Evolutionary conservation across 805 yeast genomes (phyloP).

Genomic region (Maudiozyma barnettii): DNA sequence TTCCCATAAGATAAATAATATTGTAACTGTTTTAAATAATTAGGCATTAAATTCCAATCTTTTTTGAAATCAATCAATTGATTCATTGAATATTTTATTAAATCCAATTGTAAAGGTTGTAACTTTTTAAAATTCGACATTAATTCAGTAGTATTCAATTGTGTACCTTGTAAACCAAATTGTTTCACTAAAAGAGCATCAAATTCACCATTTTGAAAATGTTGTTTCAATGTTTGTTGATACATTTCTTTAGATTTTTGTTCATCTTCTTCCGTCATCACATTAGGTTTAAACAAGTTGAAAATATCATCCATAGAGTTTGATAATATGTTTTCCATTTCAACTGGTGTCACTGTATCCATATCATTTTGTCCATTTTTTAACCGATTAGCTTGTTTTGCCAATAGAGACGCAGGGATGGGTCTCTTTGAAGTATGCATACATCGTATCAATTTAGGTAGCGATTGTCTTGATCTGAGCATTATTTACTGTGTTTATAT

Average conservation of each 20-base stretch:
- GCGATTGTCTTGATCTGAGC: no score
- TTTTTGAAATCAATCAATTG: constrained; percentile 11
- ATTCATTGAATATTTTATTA: constrained; percentile 21
- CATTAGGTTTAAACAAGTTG: constrained; percentile 20
- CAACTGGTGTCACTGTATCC: neutral
- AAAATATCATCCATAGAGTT: constrained; percentile 17
- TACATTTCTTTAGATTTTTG: constrained; percentile 7
- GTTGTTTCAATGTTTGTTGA: constrained; percentile 4
- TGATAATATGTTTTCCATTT: neutral
- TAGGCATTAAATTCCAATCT: constrained; percentile 46
- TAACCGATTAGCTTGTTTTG: no score
- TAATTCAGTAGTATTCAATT: constrained; percentile 4
- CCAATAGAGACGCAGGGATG: no score
- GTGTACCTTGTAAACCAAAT: constrained; percentile 7
- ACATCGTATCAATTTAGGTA: no score
- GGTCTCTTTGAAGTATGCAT: no score
- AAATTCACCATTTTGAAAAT: constrained; percentile 12
- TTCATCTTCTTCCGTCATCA: constrained; percentile 21
- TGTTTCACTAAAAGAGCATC: constrained; percentile 7
- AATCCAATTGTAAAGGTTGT: constrained; percentile 8
- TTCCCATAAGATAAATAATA: constrained; percentile 60
- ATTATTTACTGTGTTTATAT: no score
- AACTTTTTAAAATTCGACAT: constrained; percentile 8
- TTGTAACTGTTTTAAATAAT: constrained; percentile 43
- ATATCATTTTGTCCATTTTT: no score